Evolutionary conservation across 345 rosid species (phyloP).

Genomic region (Hevea brasiliensis): DNA sequence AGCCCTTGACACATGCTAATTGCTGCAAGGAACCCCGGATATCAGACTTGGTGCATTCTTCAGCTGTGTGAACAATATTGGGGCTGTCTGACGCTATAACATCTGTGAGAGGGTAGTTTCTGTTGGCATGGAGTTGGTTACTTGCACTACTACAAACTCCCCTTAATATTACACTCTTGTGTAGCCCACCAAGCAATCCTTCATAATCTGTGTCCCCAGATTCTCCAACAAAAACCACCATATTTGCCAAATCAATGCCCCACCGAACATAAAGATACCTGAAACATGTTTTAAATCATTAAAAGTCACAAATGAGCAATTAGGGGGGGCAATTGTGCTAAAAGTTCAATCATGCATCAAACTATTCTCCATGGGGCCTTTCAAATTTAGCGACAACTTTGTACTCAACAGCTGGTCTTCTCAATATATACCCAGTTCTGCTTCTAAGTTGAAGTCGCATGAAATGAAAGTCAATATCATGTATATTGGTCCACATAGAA

Average conservation of each 20-base stretch:
- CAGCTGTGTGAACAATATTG: constrained; percentile 54
- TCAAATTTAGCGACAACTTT: background rate
- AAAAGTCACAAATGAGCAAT: background rate
- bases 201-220: constrained; percentile 95
- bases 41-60: constrained; percentile 43
- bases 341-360: background rate
- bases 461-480: background rate
- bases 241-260: constrained; percentile 78
- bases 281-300: constrained; percentile 16
- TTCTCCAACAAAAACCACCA: constrained; percentile 91
- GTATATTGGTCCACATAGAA: background rate
- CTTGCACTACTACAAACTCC: constrained; percentile 61
- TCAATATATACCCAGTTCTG: background rate
- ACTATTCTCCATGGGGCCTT: background rate
- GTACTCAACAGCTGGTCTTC: background rate
- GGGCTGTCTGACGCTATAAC: constrained; percentile 71
- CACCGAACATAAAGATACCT: constrained; percentile 92
- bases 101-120: constrained; percentile 80
- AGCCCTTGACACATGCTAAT: constrained; percentile 38
- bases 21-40: constrained; percentile 59
- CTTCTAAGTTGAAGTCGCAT: background rate
- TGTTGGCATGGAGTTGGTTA: constrained; percentile 57
- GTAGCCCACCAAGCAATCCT: constrained; percentile 86
- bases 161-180: constrained; percentile 66
- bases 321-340: background rate